These are phyloP conservation scores for Hypoxylon sp. DNA, from an alignment of 2,329 filamentous ascomycete genomes.

Conservation along the genomic window DNA sequence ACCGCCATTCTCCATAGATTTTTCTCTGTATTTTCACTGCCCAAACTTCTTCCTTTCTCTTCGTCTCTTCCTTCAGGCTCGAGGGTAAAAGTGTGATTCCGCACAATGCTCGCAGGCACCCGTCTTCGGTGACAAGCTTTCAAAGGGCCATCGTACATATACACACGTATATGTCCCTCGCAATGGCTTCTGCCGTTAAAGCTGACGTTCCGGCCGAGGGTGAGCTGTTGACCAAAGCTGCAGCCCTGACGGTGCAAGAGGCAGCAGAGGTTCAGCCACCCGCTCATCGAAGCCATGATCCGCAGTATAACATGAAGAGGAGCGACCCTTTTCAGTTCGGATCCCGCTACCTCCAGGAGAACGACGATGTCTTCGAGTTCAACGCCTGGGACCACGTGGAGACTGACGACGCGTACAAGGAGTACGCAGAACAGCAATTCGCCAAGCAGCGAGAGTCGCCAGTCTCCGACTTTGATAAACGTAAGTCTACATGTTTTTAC, in stretches of 20 bases:
- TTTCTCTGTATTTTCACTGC: conserved; percentile 16
- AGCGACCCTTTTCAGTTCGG: conserved; percentile 96
- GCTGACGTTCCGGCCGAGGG: conserved; percentile 36
- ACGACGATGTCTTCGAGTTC: conserved; percentile 93
- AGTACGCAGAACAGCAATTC: conserved; percentile 86
- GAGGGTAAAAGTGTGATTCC: conserved; percentile 23
- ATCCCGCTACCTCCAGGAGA: conserved; percentile 81
- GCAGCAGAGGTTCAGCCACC: conserved; percentile 49
- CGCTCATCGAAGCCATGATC: conserved; percentile 74
- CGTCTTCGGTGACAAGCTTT: conserved; percentile 25
- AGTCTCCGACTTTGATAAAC: conserved; percentile 92
- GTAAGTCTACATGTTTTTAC: conserved; percentile 55
- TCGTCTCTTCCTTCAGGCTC: neutral
- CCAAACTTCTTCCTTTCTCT: neutral
- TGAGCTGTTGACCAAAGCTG: conserved; percentile 40
- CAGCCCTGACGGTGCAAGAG: conserved; percentile 42
- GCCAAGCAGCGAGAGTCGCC: conserved; percentile 83
- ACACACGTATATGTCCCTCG: conserved; percentile 5
- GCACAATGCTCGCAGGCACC: conserved; percentile 32
- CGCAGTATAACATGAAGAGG: conserved; percentile 79
- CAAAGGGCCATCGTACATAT: conserved; percentile 2
- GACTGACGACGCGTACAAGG: conserved; percentile 86
- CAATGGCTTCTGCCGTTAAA: conserved; percentile 35
- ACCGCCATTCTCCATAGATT: conserved; percentile 8
- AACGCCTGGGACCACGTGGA: conserved; percentile 99